Base-by-base conservation (phyloP, 2,329 filamentous ascomycete genomes). In the Beauveria sp. region DNA sequence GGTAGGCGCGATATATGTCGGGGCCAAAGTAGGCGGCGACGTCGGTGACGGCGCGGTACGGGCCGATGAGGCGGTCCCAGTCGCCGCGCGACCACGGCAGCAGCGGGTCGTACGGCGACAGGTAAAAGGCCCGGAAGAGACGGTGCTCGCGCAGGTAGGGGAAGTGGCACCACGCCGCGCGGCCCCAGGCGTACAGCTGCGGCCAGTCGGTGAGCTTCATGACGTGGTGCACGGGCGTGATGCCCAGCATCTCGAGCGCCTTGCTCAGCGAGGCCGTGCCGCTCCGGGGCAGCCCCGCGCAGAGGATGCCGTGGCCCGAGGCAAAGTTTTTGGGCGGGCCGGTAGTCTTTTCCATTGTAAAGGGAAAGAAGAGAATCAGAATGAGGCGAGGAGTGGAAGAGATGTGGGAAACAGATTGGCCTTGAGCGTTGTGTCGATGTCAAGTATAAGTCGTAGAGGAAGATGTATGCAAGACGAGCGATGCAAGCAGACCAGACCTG, bases 11-110 rank as follows among this genome's bases (percentile, higher is more conserved):
- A 46, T 51, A 56, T 9, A 61, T 56, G 9, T 61, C 53, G 18
- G 34, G 43, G 22, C 44, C 53, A 51, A 55, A 61, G 46, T 51
- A 55, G 44, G 52, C 52, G 59, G 44, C 59, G 1, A 61, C 37
- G 46, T 61, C 59, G 37, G 59, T 61, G 34, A 56, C 53, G 37
- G 53, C 53, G 44, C 53, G 52, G 59, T 56, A 56, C 6, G 37
- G 53, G 2, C 59, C 59, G 52, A 61, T 52, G 53, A 61, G 59
- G 12, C 59, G 52, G 46, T 61, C 59, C 59, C 59, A 61, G 53
- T 61, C 53, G 34, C 52, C 59, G 53, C 59, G 59, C 16, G 52
- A 51, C 53, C 52, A 61, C 20, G 59, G 59, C 46, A 56, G 46
- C 24, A 61, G n/a, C 28, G 59, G 59, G 47, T 61, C 59, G 46